phyloP scores from a whole-genome alignment of 2,329 filamentous ascomycete species.

The Nothophoma quercina region DNA sequence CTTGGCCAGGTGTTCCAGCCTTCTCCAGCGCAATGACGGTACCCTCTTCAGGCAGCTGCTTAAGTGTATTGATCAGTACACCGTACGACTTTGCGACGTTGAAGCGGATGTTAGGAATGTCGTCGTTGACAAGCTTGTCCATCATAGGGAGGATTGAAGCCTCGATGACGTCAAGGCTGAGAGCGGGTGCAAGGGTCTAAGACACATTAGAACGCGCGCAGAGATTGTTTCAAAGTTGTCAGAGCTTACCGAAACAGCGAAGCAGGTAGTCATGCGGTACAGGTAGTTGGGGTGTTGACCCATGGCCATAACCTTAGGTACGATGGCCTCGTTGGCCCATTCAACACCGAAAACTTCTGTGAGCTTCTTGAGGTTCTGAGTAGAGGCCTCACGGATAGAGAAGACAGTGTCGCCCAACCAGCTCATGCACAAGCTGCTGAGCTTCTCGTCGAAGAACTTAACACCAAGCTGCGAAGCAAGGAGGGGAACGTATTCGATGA shows the following conservation, averaged over 20 bases:
- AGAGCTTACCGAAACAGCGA: conserved; percentile 88
- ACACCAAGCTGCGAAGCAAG: conserved; percentile 95
- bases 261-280: conserved; percentile 99
- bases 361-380: conserved; percentile 96
- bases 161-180: conserved; percentile 91
- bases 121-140: conserved; percentile 89
- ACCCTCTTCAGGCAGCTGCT: conserved; percentile 86
- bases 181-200: conserved; percentile 90
- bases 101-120: conserved; percentile 99
- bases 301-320: conserved; percentile 99
- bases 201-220: conserved; percentile 18
- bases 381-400: conserved; percentile 96
- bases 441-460: conserved; percentile 97
- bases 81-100: conserved; percentile 98
- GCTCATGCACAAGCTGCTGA: conserved; percentile 94
- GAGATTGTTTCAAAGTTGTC: background rate
- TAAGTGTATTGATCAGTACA: conserved; percentile 87
- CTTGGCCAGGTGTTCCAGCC: conserved; percentile 63
- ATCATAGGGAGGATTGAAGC: conserved; percentile 95
- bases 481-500: conserved; percentile 98
- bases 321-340: conserved; percentile 96
- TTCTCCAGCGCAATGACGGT: conserved; percentile 88
- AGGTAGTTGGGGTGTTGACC: conserved; percentile 98
- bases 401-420: conserved; percentile 99
- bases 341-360: conserved; percentile 98